These are phyloP conservation scores for Rhamnella rubrinervis DNA, from an alignment of 331 rosid species.

Conservation along the genomic window DNA sequence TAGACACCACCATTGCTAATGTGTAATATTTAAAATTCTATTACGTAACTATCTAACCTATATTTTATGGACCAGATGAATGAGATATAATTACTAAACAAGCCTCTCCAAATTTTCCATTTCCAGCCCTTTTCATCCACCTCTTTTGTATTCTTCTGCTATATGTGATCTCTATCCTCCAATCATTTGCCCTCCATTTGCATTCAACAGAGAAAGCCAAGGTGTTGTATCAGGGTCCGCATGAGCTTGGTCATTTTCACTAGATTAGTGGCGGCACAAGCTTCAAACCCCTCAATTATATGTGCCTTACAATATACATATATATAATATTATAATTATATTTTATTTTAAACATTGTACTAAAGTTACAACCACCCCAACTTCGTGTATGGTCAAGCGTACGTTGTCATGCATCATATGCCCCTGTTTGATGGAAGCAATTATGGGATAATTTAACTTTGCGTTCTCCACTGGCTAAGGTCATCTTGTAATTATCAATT, in stretches of 20 bases:
- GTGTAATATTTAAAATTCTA: conserved; percentile 11
- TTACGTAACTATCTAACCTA: conserved; percentile 34
- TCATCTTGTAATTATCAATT: too few species aligned
- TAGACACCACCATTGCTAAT: conserved; percentile 9
- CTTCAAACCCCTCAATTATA: conserved; percentile 17
- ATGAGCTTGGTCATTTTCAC: conserved; percentile 49
- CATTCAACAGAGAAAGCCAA: conserved; percentile 14
- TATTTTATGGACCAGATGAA: conserved; percentile 38
- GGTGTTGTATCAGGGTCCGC: conserved; percentile 28
- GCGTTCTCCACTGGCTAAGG: conserved; percentile 18
- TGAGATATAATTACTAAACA: conserved; percentile 34
- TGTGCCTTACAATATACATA: background rate
- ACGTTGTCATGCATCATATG: conserved; percentile 2
- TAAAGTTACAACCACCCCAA: conserved; percentile 4
- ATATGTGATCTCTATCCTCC: conserved; percentile 28
- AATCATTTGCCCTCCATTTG: conserved; percentile 26
- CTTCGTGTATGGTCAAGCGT: background rate
- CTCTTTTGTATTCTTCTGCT: conserved; percentile 34
- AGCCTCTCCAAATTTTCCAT: conserved; percentile 15
- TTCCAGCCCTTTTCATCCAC: conserved; percentile 18
- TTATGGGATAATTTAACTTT: conserved; percentile 6
- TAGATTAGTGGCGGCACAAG: conserved; percentile 42
- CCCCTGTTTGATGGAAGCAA: background rate
- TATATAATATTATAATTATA: background rate
- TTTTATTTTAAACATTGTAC: too few species aligned